Percentiles rank a stretch among this genome's conserved stretches.
Conservation (phyloP, 2,329 filamentous ascomycete species). For the Clarireedia hainanense region DNA sequence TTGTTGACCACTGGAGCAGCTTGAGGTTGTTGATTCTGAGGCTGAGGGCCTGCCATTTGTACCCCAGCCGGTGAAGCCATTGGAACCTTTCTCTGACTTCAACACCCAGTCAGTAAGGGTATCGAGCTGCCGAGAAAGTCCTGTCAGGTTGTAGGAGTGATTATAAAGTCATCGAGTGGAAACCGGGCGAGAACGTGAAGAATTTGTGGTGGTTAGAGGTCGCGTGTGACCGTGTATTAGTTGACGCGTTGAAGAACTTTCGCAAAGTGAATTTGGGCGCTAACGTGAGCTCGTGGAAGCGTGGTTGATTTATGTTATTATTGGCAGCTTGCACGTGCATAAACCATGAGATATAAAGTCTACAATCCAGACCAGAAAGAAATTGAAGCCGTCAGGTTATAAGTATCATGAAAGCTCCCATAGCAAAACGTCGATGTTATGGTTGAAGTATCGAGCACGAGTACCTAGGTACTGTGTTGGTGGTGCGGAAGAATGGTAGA, state of each 20-base stretch:
- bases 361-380: too few species aligned
- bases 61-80: conserved; percentile 25
- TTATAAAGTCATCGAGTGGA: conserved; percentile 18
- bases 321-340: too few species aligned
- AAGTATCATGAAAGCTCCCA: too few species aligned
- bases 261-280: conserved; percentile 10
- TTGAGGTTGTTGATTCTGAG: conserved; percentile 16
- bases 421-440: too few species aligned
- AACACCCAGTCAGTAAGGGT: conserved; percentile 13
- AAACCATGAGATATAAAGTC: too few species aligned
- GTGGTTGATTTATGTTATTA: too few species aligned
- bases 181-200: conserved; percentile 5
- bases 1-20: conserved; percentile 12
- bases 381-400: too few species aligned
- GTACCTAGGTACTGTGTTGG: too few species aligned
- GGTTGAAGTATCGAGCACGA: too few species aligned
- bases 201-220: conserved; percentile 20
- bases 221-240: conserved; percentile 16
- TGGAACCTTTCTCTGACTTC: conserved; percentile 15
- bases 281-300: conserved; percentile 3
- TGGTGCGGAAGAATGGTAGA: neutral
- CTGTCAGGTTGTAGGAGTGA: conserved; percentile 10
- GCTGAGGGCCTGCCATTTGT: conserved; percentile 9
- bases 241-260: conserved; percentile 8
- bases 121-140: conserved; percentile 14